Evolutionary conservation across 116 monocot genomes (phyloP), one percentile per base, ranked within the genome.

Genomic region (Posidonia oceanica): DNA sequence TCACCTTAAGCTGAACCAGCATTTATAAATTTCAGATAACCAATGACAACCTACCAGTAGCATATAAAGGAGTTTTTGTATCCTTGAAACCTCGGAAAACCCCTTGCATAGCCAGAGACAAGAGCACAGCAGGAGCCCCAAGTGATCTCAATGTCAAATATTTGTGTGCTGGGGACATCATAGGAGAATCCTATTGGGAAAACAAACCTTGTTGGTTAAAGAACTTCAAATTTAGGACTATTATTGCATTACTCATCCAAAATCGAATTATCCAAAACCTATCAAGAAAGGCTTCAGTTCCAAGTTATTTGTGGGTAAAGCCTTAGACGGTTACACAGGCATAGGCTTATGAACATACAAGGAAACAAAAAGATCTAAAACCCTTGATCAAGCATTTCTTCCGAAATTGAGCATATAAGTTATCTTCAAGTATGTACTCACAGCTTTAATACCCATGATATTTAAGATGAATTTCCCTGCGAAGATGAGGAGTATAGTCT

Each of bases 71-170:
- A 41, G 88, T 88, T 75, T 57, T 88, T 55, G 92, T 92, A 67
- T 92, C 92, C 79, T 92, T 92, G 55, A 92, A 86, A 42, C 92
- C 92, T 68, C 92, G 74, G 52, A 88, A 92, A 63, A 88, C 86
- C 3, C 92, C 92, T 85, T 92, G 92, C 86, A 92, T 88, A 7
- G 92, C 84, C 53, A 92, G 73, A 37, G 92, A 88, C 52, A 92
- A 69, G 7, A 92, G 88, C 70, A 92, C 88, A 75, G 88, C 88
- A 44, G 86, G 88, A 52, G 92, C 80, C 68, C 92, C 92, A 64
- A 88, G 80, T 21, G 92, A 78, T 59, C 92, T 76, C 75, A 92
- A 60, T 61, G 69, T 86, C 67, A 92, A 69, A 67, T 92, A 92
- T 16, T 80, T 66, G 75, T 72, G 72, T 61, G 88, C 88, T n/a